phyloP scores from a whole-genome alignment of 768 basidiomycete genomes.

The Hypsizygus marmoreus region DNA sequence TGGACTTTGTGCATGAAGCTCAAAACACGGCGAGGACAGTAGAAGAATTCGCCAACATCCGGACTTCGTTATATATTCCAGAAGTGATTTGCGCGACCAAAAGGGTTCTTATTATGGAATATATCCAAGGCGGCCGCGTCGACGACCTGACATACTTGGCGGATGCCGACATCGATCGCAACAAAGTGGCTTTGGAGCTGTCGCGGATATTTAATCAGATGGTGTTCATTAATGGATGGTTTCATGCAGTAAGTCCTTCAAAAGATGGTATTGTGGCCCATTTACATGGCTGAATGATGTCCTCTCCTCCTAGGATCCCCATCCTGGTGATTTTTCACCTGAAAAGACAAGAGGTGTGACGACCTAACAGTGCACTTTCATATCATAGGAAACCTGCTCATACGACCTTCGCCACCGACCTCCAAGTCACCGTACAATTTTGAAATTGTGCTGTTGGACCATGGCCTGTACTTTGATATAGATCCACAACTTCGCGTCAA shows the following conservation, averaged over 20 bases:
- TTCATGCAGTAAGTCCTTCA: slow-evolving; percentile 63
- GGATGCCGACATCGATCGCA: slow-evolving; percentile 83
- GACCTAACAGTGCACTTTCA: no score
- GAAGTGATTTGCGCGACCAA: slow-evolving; percentile 78
- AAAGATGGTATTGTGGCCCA: not conserved
- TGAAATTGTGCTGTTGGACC: slow-evolving; percentile 93
- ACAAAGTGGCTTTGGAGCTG: slow-evolving; percentile 90
- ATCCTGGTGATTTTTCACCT: slow-evolving; percentile 56
- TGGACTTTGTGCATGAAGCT: slow-evolving; percentile 94
- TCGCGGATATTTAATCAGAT: slow-evolving; percentile 90
- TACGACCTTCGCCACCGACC: slow-evolving; percentile 64
- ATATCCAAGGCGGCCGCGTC: slow-evolving; percentile 83
- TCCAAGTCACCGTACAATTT: slow-evolving; percentile 91
- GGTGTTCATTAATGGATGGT: slow-evolving; percentile 95
- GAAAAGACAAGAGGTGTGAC: no score
- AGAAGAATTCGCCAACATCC: slow-evolving; percentile 68
- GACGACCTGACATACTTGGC: slow-evolving; percentile 88
- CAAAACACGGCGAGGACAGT: slow-evolving; percentile 73
- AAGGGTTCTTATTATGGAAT: slow-evolving; percentile 94
- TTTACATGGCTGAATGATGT: slow-evolving; percentile 4
- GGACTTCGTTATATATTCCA: slow-evolving; percentile 87
- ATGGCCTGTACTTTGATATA: slow-evolving; percentile 92
- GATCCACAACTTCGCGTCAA: slow-evolving; percentile 78
- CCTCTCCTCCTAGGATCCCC: slow-evolving; percentile 65
- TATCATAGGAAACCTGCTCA: slow-evolving; percentile 79